These are phyloP conservation scores for Aspergillus arachidicola DNA, from an alignment of 2,329 filamentous ascomycete genomes.

Conservation along the genomic window DNA sequence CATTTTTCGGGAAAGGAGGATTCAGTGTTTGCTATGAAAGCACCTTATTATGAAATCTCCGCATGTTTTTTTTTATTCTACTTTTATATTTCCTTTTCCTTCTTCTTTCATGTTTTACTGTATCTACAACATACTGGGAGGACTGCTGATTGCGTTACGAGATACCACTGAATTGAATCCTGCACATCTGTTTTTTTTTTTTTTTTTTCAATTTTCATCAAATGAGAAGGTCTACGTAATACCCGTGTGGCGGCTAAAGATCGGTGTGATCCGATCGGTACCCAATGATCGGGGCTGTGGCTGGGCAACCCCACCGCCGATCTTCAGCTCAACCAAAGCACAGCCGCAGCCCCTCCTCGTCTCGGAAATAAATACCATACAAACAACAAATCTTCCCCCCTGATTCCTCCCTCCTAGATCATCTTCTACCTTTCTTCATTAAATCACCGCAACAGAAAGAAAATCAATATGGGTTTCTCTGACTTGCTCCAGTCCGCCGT, in stretches of 20 bases:
- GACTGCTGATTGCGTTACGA: neutral
- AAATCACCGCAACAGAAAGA: neutral
- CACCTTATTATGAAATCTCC: slow-evolving; percentile 40
- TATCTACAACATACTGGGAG: neutral
- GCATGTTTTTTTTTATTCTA: neutral
- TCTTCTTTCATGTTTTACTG: neutral
- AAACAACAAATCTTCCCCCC: neutral
- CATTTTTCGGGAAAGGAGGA: slow-evolving; percentile 52
- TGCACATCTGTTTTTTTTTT: neutral
- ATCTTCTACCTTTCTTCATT: neutral
- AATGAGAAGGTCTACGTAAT: neutral
- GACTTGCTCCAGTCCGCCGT: slow-evolving; percentile 21
- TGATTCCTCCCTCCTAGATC: neutral
- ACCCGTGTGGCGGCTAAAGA: neutral
- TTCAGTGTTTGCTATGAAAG: slow-evolving; percentile 56
- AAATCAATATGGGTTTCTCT: slow-evolving; percentile 26
- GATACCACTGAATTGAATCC: slow-evolving; percentile 2
- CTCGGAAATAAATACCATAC: slow-evolving; percentile 7
- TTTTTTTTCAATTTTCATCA: too few relatives aligned
- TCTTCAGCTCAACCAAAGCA: slow-evolving; percentile 8
- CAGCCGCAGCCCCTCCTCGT: slow-evolving; percentile 17
- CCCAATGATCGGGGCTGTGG: slow-evolving; percentile 1
- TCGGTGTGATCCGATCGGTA: neutral
- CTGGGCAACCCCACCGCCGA: slow-evolving; percentile 1
- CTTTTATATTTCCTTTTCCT: neutral